phyloP scores from a whole-genome alignment of 2,329 filamentous ascomycete species.

The Neopestalotiopsis clavispora region DNA sequence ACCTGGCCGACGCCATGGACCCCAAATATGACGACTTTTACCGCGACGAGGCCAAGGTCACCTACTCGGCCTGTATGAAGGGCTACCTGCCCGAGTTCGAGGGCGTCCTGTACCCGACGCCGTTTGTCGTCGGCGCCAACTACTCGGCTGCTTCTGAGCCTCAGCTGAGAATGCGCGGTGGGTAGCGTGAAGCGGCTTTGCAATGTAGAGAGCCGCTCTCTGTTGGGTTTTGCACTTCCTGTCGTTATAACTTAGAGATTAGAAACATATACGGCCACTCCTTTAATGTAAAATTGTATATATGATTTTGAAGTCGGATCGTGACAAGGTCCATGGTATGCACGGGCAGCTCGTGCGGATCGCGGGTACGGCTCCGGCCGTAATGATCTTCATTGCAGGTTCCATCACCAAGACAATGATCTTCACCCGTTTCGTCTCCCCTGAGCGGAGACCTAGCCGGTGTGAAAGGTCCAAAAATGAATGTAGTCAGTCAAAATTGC shows the following conservation, averaged over 20 bases:
- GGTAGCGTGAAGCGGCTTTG: background rate
- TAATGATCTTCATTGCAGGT: background rate
- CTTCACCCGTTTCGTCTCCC: background rate
- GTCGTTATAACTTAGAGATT: background rate
- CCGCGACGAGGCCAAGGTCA: conserved; percentile 49
- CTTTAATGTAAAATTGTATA: background rate
- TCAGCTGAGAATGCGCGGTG: background rate
- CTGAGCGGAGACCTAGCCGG: background rate
- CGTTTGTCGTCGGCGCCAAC: background rate
- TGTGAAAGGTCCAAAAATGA: background rate
- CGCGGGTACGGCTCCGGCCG: background rate
- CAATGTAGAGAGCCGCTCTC: background rate
- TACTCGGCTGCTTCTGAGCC: background rate
- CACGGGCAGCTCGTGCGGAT: background rate
- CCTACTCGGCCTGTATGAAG: conserved; percentile 56
- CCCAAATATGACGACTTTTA: conserved; percentile 59
- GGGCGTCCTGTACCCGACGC: conserved; percentile 38
- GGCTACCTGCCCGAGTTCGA: conserved; percentile 63
- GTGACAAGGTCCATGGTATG: background rate
- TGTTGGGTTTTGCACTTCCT: background rate
- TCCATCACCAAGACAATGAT: background rate
- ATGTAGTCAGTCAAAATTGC: background rate
- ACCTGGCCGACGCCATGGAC: conserved; percentile 55
- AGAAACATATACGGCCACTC: background rate
- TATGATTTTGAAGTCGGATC: background rate